A percentile compares a stretch with the other conserved stretches of the same genome.
Evolutionary conservation across 2,329 filamentous ascomycete genomes (phyloP).

Genomic region (Diplodia seriata): DNA sequence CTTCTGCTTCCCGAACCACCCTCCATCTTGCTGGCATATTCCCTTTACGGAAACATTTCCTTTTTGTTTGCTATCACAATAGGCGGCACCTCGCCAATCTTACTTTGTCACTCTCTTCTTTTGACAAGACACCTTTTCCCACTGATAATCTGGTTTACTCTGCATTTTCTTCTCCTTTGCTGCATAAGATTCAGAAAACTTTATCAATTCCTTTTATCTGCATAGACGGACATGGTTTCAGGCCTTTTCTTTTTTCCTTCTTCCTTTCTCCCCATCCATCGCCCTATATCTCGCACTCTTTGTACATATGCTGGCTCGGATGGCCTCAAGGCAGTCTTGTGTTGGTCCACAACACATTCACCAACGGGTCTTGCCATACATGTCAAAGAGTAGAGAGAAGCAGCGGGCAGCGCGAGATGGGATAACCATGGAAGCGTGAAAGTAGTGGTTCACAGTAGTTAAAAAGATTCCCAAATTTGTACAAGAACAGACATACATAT

Average conservation of each 20-base stretch:
- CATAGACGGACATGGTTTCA: neutral
- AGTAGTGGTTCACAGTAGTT: neutral
- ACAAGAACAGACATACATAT: neutral
- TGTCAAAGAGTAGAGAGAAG: neutral
- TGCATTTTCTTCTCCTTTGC: neutral
- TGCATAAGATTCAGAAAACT: neutral
- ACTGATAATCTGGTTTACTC: neutral
- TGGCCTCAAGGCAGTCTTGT: neutral
- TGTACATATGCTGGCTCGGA: neutral
- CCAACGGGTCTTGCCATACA: neutral
- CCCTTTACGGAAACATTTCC: neutral
- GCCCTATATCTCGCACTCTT: neutral
- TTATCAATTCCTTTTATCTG: neutral
- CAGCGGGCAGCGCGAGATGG: neutral
- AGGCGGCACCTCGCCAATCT: slow-evolving; percentile 6
- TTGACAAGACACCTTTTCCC: neutral
- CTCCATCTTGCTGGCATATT: neutral
- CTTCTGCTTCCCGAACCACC: neutral
- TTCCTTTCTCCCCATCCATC: neutral
- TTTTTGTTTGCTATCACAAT: neutral
- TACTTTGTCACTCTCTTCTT: neutral
- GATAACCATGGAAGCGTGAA: neutral
- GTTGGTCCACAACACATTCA: neutral
- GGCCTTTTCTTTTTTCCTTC: neutral
- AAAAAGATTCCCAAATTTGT: neutral